These are phyloP conservation scores for Nitzschia inconspicua DNA, from an alignment of 108 stramenopile species.

Conservation along the genomic window DNA sequence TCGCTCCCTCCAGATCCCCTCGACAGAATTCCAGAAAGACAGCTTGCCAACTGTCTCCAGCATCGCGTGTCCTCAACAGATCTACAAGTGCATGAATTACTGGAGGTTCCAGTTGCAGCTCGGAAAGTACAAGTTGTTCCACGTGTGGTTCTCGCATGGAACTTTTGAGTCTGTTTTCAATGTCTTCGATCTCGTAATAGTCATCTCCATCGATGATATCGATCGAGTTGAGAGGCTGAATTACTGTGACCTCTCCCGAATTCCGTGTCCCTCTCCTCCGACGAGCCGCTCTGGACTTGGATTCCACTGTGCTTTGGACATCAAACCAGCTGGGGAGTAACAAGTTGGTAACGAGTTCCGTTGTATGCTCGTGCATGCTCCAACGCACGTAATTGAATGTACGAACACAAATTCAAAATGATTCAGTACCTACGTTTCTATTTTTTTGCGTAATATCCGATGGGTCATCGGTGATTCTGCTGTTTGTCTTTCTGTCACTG, in stretches of 20 bases:
- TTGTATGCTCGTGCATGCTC: conserved; percentile 18
- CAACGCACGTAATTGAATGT: no score
- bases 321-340: conserved; percentile 6
- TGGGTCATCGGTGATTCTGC: no score
- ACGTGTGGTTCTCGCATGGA: conserved; percentile 3
- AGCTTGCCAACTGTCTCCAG: conserved; percentile 3
- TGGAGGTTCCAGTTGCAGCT: conserved; percentile 5
- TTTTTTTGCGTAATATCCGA: no score
- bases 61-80: no score
- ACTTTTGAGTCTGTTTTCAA: conserved; percentile 1
- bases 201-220: conserved; percentile 19
- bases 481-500: no score
- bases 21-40: conserved; percentile 5
- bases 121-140: conserved; percentile 9
- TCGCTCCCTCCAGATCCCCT: conserved; percentile 3
- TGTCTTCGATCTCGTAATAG: neutral
- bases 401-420: no score
- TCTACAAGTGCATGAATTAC: conserved; percentile 5
- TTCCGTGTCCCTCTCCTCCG: no score
- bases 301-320: neutral
- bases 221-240: neutral
- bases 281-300: neutral
- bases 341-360: conserved; percentile 8
- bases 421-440: no score
- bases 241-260: no score